Evolutionary conservation across 2,329 filamentous ascomycete genomes (phyloP), one percentile per base, ranked within the genome.

Genomic region (Paecilomyces sp.): DNA sequence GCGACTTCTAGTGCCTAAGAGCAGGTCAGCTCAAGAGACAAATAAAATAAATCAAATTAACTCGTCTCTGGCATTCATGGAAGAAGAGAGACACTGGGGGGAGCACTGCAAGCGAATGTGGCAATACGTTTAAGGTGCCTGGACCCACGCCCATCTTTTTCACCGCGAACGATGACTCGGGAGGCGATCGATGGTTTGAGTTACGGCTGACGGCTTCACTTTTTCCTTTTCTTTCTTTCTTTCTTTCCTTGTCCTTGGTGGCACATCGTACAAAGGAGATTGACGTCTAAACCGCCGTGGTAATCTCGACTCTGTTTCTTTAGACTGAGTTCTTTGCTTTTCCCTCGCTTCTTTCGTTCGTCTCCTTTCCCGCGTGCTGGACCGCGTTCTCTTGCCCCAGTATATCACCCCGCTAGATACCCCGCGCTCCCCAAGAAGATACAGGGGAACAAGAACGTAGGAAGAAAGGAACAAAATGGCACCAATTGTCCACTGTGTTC

Each of bases 401-500:
- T 28, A 28, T 22, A 30, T 28, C 9, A 13, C 22, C 22, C 51
- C 51, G 51, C 22, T 28, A 25, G 51, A 56, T 56, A 56, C 24
- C 25, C 33, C 54, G 33, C 31, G n/a, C 18, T 34, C 31, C 31
- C 33, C 33, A 36, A 50, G 33, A 12, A n/a, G 22, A 25, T 11
- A 28, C 18, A 30, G 13, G 11, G 13, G 9, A 53, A 24, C 9
- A 18, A 51, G 47, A n/a, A 18, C 15, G 22, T 13, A 51, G 11
- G 47, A 24, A 51, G 18, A 11, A 24, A 1, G 11, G 25, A 72
- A 15, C 41, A 47, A 15, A 31, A 78, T 79, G 77, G 64, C 77
- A 36, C 77, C 77, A 0, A 72, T 74, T 52, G 68, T 79, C 41
- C 76, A 79, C 59, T 76, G 73, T 61, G 75, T 79, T 57, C 77